Evolutionary conservation across 129 eudicot species (phyloP).

Genomic region (Escallonia herrerae): DNA sequence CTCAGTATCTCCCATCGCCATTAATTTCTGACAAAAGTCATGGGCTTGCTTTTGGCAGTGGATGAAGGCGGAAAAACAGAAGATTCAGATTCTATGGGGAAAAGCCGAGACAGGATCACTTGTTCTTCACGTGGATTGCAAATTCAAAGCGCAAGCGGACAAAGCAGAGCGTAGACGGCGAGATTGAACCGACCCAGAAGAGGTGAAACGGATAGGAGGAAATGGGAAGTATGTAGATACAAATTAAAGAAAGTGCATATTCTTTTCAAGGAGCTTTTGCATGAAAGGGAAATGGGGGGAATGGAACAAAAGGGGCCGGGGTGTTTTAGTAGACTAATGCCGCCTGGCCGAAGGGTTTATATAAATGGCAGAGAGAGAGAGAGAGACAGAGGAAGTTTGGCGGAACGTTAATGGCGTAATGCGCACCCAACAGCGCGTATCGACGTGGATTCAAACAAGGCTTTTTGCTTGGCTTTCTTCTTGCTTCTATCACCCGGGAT

Average conservation of each 20-base stretch:
- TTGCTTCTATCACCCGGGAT: conserved; percentile 55
- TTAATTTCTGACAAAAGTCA: not conserved
- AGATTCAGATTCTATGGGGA: conserved; percentile 8
- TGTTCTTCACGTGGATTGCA: conserved; percentile 19
- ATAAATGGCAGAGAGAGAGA: too few relatives aligned
- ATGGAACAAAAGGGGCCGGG: too few relatives aligned
- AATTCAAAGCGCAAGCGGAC: conserved; percentile 26
- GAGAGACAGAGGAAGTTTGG: not conserved
- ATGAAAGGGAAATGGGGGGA: not conserved
- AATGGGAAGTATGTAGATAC: too few relatives aligned
- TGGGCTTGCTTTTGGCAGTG: not conserved
- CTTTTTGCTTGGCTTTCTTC: conserved; percentile 17
- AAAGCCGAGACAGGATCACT: conserved; percentile 11
- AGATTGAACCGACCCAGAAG: not conserved
- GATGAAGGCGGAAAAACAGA: not conserved
- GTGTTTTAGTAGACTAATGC: conserved; percentile 1
- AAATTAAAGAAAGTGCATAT: too few relatives aligned
- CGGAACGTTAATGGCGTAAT: conserved; percentile 36
- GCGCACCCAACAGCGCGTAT: conserved; percentile 48
- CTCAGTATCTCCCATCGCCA: conserved; percentile 53
- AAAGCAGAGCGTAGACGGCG: not conserved
- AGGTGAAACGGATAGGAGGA: not conserved
- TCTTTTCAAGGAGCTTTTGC: not conserved
- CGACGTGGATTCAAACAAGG: conserved; percentile 79
- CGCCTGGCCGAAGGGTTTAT: not conserved